Evolutionary conservation across 2,329 filamentous ascomycete genomes (phyloP).

Genomic region (Fusarium euwallaceae): DNA sequence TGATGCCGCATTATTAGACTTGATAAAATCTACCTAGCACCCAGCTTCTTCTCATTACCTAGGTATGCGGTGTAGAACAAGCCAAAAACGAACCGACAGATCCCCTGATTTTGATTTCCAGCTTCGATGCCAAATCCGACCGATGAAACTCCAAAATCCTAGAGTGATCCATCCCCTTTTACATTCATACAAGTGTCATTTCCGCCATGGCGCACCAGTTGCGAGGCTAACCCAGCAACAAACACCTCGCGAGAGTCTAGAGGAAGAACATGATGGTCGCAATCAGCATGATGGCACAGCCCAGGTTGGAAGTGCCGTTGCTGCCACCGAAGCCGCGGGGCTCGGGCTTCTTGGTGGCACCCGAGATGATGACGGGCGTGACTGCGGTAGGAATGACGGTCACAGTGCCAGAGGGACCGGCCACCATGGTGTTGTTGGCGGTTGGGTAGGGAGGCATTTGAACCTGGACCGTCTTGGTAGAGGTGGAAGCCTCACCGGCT

Average conservation of each 20-base stretch:
- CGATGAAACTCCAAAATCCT: slow-evolving; percentile 35
- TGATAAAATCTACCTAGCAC: slow-evolving; percentile 36
- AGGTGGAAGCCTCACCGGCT: slow-evolving; percentile 43
- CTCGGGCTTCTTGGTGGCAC: slow-evolving; percentile 50
- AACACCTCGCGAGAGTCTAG: slow-evolving; percentile 39
- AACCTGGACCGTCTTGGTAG: slow-evolving; percentile 52
- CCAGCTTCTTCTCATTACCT: slow-evolving; percentile 41
- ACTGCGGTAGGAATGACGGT: slow-evolving; percentile 37
- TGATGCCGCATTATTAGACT: slow-evolving; percentile 28
- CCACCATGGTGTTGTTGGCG: slow-evolving; percentile 47
- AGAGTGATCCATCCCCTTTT: slow-evolving; percentile 10
- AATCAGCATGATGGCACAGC: slow-evolving; percentile 54
- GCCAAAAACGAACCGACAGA: slow-evolving; percentile 41
- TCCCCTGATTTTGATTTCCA: slow-evolving; percentile 41
- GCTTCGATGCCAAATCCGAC: slow-evolving; percentile 40
- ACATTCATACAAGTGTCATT: slow-evolving; percentile 17
- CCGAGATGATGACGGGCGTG: slow-evolving; percentile 50
- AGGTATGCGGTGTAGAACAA: slow-evolving; percentile 39
- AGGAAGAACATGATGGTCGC: slow-evolving; percentile 51
- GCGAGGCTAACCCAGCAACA: background rate
- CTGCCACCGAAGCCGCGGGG: slow-evolving; percentile 47
- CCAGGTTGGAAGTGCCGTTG: slow-evolving; percentile 50
- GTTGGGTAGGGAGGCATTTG: slow-evolving; percentile 45
- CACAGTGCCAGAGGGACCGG: slow-evolving; percentile 44
- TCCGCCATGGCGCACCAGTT: background rate